Conservation (phyloP, 495 filamentous ascomycete species). For the Talaromyces stipitatus region DNA sequence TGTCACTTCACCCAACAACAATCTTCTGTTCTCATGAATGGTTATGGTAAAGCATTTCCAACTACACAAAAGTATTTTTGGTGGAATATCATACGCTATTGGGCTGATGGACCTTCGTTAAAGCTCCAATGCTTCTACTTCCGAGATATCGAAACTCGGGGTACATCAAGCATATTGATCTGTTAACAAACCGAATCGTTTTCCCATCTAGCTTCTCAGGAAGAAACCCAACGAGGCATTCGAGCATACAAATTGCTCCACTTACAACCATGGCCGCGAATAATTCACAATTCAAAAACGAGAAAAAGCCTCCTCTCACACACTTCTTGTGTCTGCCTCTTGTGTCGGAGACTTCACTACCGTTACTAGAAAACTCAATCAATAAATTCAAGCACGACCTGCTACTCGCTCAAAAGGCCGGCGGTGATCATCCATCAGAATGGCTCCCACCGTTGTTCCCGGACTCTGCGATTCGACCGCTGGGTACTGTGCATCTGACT, state of each 20-base stretch:
- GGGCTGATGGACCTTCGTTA: not conserved
- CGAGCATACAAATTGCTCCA: not conserved
- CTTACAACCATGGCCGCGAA: not conserved
- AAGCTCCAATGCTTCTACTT: not conserved
- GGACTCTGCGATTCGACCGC: conserved; percentile 59
- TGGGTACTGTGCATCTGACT: conserved; percentile 79
- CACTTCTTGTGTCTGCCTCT: conserved; percentile 88
- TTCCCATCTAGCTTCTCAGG: not conserved
- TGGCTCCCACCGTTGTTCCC: conserved; percentile 34
- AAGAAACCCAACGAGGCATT: not conserved
- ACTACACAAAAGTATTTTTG: too few species aligned
- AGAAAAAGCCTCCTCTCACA: conserved; percentile 50
- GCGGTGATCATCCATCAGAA: conserved; percentile 8
- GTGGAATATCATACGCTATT: too few species aligned
- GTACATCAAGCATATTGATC: not conserved
- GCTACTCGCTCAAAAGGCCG: conserved; percentile 15
- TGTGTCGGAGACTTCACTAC: conserved; percentile 51
- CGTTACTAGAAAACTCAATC: conserved; percentile 55
- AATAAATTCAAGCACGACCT: conserved; percentile 53
- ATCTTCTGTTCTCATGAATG: too few species aligned
- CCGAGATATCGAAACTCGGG: not conserved
- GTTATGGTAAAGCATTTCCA: too few species aligned
- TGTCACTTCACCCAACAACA: too few species aligned
- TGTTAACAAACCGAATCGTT: not conserved
- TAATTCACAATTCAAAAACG: not conserved